Percentiles rank a stretch among this genome's conserved stretches.
These are phyloP conservation scores for Macrolepiota albuminosa DNA, from an alignment of 768 basidiomycete species.

Conservation along the genomic window DNA sequence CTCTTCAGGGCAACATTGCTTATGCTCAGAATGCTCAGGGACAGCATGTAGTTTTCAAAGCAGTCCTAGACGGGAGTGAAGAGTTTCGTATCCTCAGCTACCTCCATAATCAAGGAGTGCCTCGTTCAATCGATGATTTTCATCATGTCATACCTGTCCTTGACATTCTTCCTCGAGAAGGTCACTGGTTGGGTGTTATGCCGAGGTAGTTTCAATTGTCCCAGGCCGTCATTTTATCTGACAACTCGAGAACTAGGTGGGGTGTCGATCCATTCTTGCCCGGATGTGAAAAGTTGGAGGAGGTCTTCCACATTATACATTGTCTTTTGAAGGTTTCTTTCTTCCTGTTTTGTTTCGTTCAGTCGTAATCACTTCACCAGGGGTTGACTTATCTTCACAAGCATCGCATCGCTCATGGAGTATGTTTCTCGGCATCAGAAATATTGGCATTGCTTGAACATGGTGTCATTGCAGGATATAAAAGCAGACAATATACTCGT, in stretches of 20 bases:
- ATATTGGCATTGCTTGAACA: no score
- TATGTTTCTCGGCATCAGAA: no score
- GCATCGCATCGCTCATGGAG: no score
- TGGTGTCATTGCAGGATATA: no score
- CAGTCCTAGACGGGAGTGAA: background rate
- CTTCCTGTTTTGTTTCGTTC: background rate
- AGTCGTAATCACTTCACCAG: background rate
- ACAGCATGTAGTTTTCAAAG: background rate
- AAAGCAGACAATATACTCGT: no score
- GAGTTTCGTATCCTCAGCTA: background rate
- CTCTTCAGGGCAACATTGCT: background rate
- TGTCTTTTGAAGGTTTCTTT: slow-evolving; percentile 15
- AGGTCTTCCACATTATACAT: slow-evolving; percentile 1
- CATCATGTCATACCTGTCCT: background rate
- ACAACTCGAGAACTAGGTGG: background rate
- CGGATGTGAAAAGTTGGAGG: background rate
- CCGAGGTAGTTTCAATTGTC: slow-evolving; percentile 16
- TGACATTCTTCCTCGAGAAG: slow-evolving; percentile 19
- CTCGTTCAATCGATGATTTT: background rate
- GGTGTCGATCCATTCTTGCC: background rate
- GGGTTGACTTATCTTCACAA: slow-evolving; percentile 17
- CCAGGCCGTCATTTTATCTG: background rate
- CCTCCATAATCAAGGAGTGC: background rate
- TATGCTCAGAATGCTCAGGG: background rate
- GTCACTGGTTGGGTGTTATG: slow-evolving; percentile 24